phyloP scores from a whole-genome alignment of 805 yeast species.

The Wickerhamomyces pijperi region DNA sequence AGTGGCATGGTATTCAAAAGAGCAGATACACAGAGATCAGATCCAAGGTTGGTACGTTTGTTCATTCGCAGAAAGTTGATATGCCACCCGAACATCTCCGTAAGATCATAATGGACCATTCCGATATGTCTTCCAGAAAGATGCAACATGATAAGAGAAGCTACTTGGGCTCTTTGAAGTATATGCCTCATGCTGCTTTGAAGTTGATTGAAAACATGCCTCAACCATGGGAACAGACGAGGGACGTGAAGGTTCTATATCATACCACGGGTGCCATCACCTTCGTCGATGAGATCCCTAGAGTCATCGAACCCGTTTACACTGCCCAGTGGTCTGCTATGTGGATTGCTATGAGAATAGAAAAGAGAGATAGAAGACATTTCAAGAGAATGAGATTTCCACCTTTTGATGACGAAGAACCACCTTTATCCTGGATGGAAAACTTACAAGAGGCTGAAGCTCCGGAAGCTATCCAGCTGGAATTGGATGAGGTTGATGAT shows the following conservation, averaged over 20 bases:
- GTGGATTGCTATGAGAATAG: slow-evolving; percentile 91
- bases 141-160: slow-evolving; percentile 80
- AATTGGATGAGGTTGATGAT: slow-evolving; percentile 56
- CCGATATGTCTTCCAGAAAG: slow-evolving; percentile 70
- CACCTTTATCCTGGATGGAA: slow-evolving; percentile 77
- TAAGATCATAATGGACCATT: slow-evolving; percentile 72
- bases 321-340: slow-evolving; percentile 91
- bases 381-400: slow-evolving; percentile 92
- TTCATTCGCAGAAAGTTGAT: slow-evolving; percentile 55
- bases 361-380: slow-evolving; percentile 81
- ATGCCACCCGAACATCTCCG: slow-evolving; percentile 93
- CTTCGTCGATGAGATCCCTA: slow-evolving; percentile 83
- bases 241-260: slow-evolving; percentile 80
- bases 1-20: slow-evolving; percentile 60
- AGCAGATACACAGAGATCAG: slow-evolving; percentile 31
- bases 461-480: slow-evolving; percentile 57
- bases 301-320: slow-evolving; percentile 87
- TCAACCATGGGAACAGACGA: slow-evolving; percentile 90
- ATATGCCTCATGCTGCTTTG: slow-evolving; percentile 89
- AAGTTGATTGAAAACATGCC: slow-evolving; percentile 94
- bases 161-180: slow-evolving; percentile 83
- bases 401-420: slow-evolving; percentile 96
- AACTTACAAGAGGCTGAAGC: slow-evolving; percentile 65
- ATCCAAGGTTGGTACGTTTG: slow-evolving; percentile 29
- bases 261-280: slow-evolving; percentile 92